Evolutionary conservation across 1,284 basidiomycete species (phyloP), one percentile per base, ranked within the genome.

Genomic region (Takashimella koratensis): DNA sequence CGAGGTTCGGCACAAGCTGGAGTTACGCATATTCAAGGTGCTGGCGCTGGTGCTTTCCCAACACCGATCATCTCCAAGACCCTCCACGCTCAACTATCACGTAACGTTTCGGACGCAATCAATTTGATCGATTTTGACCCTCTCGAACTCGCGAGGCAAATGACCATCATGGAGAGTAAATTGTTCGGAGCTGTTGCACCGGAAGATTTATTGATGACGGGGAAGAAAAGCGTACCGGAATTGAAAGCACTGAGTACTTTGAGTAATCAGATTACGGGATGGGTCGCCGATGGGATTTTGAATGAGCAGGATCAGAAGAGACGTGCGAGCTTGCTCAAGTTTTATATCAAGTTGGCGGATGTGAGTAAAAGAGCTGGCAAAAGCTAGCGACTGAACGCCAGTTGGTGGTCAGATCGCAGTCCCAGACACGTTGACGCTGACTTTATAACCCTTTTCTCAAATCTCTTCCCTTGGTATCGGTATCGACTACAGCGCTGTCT

Each of bases 331-430:
- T 76, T 88, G 46, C 82, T 98, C 55, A 97, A 95, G 72, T 90
- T 96, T 58, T 89, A 97, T 65, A 95, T 99, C 73, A 83, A 82
- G 59, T 83, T 98, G 43, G 94, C 96, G 41, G 94, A 98, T 66
- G 93, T 95, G 63, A 75, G 90, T 79, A 27, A 36, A 36, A 36
- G 30, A 36, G 30, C n/a, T n/a, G n/a, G n/a, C n/a, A n/a, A n/a
- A n/a, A n/a, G n/a, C n/a, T n/a, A n/a, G n/a, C n/a, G n/a, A n/a
- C n/a, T n/a, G n/a, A n/a, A n/a, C n/a, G n/a, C n/a, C n/a, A n/a
- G n/a, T n/a, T n/a, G n/a, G n/a, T n/a, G n/a, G n/a, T n/a, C n/a
- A n/a, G n/a, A n/a, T n/a, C n/a, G n/a, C n/a, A 36, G 30, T 36
- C 8, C 10, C 16, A 36, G 30, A 36, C 16, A 16, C 30, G 30